Evolutionary conservation across 1,139 yeast species (phyloP), one percentile per base, ranked within the genome.

Genomic region (Dujonia santamariae): DNA sequence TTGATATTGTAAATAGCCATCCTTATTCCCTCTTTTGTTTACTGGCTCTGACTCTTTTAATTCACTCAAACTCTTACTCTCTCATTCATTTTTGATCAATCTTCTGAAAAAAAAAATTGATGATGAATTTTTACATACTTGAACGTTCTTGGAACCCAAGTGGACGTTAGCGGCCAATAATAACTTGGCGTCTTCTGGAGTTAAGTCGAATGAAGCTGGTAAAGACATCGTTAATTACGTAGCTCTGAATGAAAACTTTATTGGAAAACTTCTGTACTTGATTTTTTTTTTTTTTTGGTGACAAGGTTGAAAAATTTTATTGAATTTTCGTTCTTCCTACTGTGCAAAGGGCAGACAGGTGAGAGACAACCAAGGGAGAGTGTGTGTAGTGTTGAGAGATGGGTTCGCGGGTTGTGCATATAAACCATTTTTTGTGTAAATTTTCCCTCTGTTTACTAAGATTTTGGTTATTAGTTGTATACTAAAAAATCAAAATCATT

Each of bases 121-220:
- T n/a, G n/a, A 31, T 28, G 15, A 28, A 22, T 36, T 29, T 35
- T 39, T 49, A 78, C 86, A 73, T 80, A 82, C 94, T 79, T 92
- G 97, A 70, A 92, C 95, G 87, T 94, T 94, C 88, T 92, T 92
- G 69, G 97, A 83, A 72, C 99, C 99, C 73, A 92, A 85, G 83
- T 94, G 99, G 63, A 85, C 92, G 87, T 92, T 92, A 72, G 99
- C 99, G 71, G 99, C 97, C 78, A 94, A 84, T 77, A 94, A 84
- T 72, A 92, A 87, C 83, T 92, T 94, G 79, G 96, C 96, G 78
- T 92, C 98, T 79, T 90, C 97, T 75, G 94, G 90, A 72, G 97
- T 82, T 72, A 80, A 80, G 67, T 76, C 92, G 75, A 85, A 85
- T 69, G 90, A 80, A 76, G 86, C 87, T 73, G 86, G 87, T 72